Conservation (phyloP, 1,284 basidiomycete genomes). For the Heterobasidion occidentale region DNA sequence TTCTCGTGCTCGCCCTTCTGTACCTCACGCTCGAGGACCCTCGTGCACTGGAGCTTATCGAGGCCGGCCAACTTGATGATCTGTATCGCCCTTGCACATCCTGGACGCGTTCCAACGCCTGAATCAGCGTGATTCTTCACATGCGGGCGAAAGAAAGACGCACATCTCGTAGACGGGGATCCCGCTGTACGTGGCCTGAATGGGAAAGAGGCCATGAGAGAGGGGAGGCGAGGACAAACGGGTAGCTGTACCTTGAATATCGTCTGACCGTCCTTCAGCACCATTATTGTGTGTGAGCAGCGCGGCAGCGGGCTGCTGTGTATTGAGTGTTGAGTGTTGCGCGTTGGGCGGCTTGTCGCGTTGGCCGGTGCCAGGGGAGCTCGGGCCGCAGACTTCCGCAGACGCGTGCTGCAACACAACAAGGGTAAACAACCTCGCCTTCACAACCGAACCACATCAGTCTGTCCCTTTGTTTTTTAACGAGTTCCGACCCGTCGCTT, state of each 20-base stretch:
- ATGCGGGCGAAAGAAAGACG: slow-evolving; percentile 23
- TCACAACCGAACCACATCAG: too few species aligned
- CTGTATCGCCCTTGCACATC: slow-evolving; percentile 95
- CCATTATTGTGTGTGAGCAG: not conserved
- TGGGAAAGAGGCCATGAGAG: slow-evolving; percentile 9
- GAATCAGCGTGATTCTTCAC: slow-evolving; percentile 26
- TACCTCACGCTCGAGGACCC: slow-evolving; percentile 95
- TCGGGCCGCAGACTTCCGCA: not conserved
- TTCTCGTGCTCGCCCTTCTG: slow-evolving; percentile 99
- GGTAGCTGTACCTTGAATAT: not conserved
- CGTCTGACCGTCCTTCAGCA: not conserved
- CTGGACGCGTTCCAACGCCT: slow-evolving; percentile 36
- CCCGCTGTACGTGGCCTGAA: slow-evolving; percentile 79
- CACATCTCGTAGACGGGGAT: slow-evolving; percentile 86
- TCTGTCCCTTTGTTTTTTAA: too few species aligned
- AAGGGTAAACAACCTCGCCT: slow-evolving; percentile 35
- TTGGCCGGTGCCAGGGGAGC: not conserved
- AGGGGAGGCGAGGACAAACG: not conserved
- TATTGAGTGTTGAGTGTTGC: not conserved
- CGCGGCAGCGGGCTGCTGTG: not conserved
- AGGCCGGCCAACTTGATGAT: slow-evolving; percentile 99
- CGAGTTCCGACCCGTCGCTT: too few species aligned
- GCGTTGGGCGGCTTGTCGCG: slow-evolving; percentile 1
- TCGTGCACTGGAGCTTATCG: slow-evolving; percentile 97
- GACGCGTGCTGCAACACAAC: slow-evolving; percentile 48